Base-by-base conservation (phyloP, 2,329 filamentous ascomycete genomes). In the Curvularia eragrostidis region DNA sequence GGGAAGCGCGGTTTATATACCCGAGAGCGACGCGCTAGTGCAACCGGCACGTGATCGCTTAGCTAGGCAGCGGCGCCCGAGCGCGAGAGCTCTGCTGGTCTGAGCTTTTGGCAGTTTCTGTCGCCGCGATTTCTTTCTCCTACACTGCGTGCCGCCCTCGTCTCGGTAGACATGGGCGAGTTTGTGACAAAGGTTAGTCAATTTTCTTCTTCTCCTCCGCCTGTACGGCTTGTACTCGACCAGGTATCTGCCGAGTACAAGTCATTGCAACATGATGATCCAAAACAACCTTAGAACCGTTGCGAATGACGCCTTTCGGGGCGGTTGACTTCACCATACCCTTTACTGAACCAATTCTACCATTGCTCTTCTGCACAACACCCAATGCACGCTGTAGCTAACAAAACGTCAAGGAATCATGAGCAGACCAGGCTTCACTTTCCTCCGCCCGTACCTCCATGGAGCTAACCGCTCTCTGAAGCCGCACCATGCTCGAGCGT, bases 261-360 rank as follows among this genome's bases (percentile, higher is more conserved):
- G 46, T 39, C 48, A 41, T 26, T 23, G 54, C 32, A 68, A 58
- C 32, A 68, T 74, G 71, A 76, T 74, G 74, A 75, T 70, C 62
- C 56, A 61, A 64, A 65, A 66, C 64, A 64, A 70, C 63, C 63
- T 63, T 74, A 87, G 86, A 88, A 89, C 86, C 86, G 86, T 86
- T 88, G 86, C 86, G 85, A 84, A 84, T 86, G 85, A 88, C 81
- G 79, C 79, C 80, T 70, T 72, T 76, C 47, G 47, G 75, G 78
- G 77, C 78, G 78, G 77, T 80, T 86, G 82, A 83, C 82, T 80
- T 79, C 75, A 74, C 49, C 51, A 53, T 56, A 75, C 73, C 73
- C 67, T 69, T 64, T 67, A 67, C 76, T 79, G 76, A 79, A 67
- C 48, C 32, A 13, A 24, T 10, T 39, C 21, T 3, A 13, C 1